Evolutionary conservation across 805 yeast genomes (phyloP), one percentile per base, ranked within the genome.

Genomic region (Schizosaccharomyces octosporus): DNA sequence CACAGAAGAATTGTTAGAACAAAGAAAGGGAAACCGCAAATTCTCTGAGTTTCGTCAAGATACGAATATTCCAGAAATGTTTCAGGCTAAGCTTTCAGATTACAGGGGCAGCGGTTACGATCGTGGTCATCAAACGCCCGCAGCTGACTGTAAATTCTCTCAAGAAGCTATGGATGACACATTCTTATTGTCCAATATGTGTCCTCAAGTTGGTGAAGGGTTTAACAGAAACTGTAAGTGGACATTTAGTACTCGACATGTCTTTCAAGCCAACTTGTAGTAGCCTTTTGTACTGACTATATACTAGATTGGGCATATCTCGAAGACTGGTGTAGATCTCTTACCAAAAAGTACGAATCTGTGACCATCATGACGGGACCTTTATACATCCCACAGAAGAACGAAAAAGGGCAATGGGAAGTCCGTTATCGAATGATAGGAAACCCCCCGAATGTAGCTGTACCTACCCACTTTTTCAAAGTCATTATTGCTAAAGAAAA

Each of bases 141-240:
- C 98, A 4, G 97, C 97, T 0, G 85, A 93, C 71, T 97, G 97
- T 31, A 88, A 87, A 69, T 93, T 81, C 73, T 81, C 81, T 41
- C 98, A 93, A 72, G 66, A 70, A 21, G 97, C 97, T 21, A 90
- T 93, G 97, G 84, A 93, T 72, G 95, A 90, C 70, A 93, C 98
- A 0, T 93, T 93, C 68, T 80, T 75, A 65, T 74, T 93, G 66
- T 83, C 95, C 5, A 93, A 93, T 72, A 90, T 93, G 78, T 80
- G 94, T 6, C 98, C 98, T 0, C 98, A 93, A 71, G 95, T 93
- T 3, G 98, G 98, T 3, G 95, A 84, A 4, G 98, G 98, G 0
- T 93, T 93, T 75, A 93, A 93, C 73, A 78, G 98, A 67, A 97
- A 93, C 70, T 85, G 66, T 65, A 57, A 43, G 66, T 39, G 11